Base-by-base conservation (phyloP, 495 filamentous ascomycete species). In the Aspergillus homomorphus region DNA sequence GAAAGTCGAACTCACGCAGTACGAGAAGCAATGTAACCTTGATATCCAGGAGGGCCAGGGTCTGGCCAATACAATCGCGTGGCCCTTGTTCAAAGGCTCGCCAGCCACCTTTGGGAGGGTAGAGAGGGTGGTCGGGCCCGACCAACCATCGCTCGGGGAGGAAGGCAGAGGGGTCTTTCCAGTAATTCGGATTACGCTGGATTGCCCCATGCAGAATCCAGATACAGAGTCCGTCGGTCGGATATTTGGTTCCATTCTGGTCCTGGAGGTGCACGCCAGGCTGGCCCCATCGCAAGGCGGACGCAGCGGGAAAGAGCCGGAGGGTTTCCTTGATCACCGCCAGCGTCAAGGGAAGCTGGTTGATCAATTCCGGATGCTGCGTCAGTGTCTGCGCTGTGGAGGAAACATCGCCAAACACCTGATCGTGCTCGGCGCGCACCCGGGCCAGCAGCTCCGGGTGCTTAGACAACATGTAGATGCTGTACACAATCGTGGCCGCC, bases 311-410 rank as follows among this genome's bases (percentile, higher is more conserved):
- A 57, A 66, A 78, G 0, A 82, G 52, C 4, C 80, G 71, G 10
- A 82, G 59, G 0, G 74, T 70, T 55, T 83, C 81, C 57, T 78
- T 80, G 57, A 84, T 74, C 0, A 82, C 69, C 1, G 79, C 80
- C 0, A 65, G 26, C 2, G 79, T 79, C 56, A 75, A 81, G 1
- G 74, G 67, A 12, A 78, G 59, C 16, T 72, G 46, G 56, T 78
- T 77, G 33, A 82, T 56, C 0, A 80, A 54, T 1, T 62, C 45
- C 0, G 80, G 76, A 9, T 75, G 58, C 0, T 59, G 53, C 1
- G 51, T 46, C 41, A 83, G 63, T 0, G 58, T 33, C 14, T 45
- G 15, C 2, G 60, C 59, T 0, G 69, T 67, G 10, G 63, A 26
- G 9, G 60, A 12, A 0, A 63, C 65, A 0, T 58, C 24, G 23